Evolutionary conservation across 148 eudicot genomes (phyloP), one percentile per base, ranked within the genome.

Genomic region (Limonium bicolor): DNA sequence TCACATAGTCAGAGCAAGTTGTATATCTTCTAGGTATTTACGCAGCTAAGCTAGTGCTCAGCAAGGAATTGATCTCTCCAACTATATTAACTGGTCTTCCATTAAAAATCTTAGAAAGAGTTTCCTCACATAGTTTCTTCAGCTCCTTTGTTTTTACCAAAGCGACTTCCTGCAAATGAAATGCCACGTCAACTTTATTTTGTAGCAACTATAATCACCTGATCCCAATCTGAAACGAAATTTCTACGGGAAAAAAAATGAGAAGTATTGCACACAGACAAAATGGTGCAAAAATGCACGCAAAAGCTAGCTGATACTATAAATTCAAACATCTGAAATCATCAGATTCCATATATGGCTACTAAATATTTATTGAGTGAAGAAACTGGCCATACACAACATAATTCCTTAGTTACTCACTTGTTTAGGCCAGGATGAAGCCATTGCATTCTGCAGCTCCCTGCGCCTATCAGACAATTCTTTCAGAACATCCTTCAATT

Each of bases 341-440:
- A n/a, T n/a, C n/a, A n/a, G n/a, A 32, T 32, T 15, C 27, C 34
- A 11, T 7, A 17, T 46, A 7, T 7, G 32, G 27, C 13, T 11
- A 5, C 16, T 1, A 26, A 16, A 11, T n/a, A 45, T n/a, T n/a
- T 45, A 45, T 10, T 24, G 24, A 15, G 33, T 27, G 22, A 34
- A 6, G 2, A n/a, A 32, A 36, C 2, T 7, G 17, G 31, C 36
- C 33, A 52, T 12, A 7, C 28, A 27, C n/a, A 54, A 29, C 15
- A 11, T 38, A 33, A 21, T 32, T 37, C 43, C 41, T 41, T 20
- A 28, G 36, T 34, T 32, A 68, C 90, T 70, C 57, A 90, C 97
- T 68, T 84, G 97, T 60, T 84, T 90, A 16, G 97, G 97, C 97
- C 95, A 90, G 21, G 78, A 75, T 23, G 93, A 90, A 53, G 95